phyloP scores from a whole-genome alignment of 202 grass and related monocot genomes.

The Miscanthus sacchariflorus region DNA sequence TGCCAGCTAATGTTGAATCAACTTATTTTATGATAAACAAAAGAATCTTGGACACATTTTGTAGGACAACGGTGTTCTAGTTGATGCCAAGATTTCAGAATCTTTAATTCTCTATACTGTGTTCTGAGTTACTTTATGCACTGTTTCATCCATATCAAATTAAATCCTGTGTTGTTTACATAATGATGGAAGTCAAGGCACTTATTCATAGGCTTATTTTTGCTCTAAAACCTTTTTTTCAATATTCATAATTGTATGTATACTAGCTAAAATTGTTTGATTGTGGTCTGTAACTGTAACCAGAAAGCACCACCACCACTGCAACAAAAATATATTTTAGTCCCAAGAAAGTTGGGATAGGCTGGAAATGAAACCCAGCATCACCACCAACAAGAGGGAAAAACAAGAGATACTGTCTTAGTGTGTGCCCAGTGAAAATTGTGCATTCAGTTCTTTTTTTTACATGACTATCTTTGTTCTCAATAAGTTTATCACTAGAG shows the following conservation, averaged over 20 bases:
- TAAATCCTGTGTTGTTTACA: slow-evolving; percentile 6
- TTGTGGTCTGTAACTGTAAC: slow-evolving; percentile 26
- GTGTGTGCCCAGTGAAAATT: background rate
- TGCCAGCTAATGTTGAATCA: background rate
- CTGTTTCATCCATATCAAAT: slow-evolving; percentile 14
- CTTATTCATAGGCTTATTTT: background rate
- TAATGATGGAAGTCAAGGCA: background rate
- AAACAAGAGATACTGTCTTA: background rate
- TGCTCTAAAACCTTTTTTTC: background rate
- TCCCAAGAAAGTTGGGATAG: background rate
- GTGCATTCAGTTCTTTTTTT: background rate
- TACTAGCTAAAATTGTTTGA: slow-evolving; percentile 22
- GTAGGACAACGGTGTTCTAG: background rate
- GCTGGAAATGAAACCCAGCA: background rate
- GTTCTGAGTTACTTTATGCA: background rate
- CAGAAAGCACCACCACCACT: background rate
- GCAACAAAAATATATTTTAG: background rate
- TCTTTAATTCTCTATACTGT: slow-evolving; percentile 24
- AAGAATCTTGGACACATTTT: background rate
- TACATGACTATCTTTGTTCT: slow-evolving; percentile 1
- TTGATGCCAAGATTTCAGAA: slow-evolving; percentile 24
- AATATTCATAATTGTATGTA: background rate
- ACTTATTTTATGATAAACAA: background rate
- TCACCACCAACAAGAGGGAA: background rate
- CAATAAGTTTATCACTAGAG: background rate